Base-by-base conservation (phyloP, 2,329 filamentous ascomycete genomes). In the Trichoderma sp. region DNA sequence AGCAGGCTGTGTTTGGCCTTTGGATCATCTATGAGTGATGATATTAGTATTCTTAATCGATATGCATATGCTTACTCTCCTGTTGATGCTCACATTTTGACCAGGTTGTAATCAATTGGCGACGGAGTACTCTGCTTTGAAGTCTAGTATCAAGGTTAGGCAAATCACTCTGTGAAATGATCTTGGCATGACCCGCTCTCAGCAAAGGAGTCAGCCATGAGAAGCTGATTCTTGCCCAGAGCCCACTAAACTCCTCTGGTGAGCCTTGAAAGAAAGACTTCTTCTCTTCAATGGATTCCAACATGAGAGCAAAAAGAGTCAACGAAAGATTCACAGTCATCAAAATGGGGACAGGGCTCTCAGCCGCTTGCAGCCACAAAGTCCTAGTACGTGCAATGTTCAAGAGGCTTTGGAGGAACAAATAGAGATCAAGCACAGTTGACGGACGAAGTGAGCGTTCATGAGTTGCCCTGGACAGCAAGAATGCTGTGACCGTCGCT, bases 381-480 rank as follows among this genome's bases (percentile, higher is more conserved):
- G 71, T 73, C 43, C 74, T 71, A 8, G 64, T 66, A 7, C 72
- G 67, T 14, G 74, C 68, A 27, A 73, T 71, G 2, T 68, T 70
- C 8, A 75, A 35, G 10, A 77, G 61, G 27, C 65, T 49, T 1
- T 68, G 37, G 1, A 70, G 53, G 0, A 75, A 73, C 6, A 76
- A 52, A 53, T 74, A 76, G 0, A 77, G 47, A 31, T 69, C 72
- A 4, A 77, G 69, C 0, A 76, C 53, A 3, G 76, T 75, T 2
- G 74, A 76, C 2, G 75, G 76, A 0, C 73, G 74, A 16, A 56
- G 49, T 1, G 73, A 75, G 19, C 72, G 69, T 14, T 71, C 71
- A 43, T 77, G 73, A 49, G 68, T 72, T 7, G 73, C 37, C 5
- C 68, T 70, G 11, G 72, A 77, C 5, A 75, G 62, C 2, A 70